phyloP scores from a whole-genome alignment of 805 yeast genomes.

The Millerozyma miso region DNA sequence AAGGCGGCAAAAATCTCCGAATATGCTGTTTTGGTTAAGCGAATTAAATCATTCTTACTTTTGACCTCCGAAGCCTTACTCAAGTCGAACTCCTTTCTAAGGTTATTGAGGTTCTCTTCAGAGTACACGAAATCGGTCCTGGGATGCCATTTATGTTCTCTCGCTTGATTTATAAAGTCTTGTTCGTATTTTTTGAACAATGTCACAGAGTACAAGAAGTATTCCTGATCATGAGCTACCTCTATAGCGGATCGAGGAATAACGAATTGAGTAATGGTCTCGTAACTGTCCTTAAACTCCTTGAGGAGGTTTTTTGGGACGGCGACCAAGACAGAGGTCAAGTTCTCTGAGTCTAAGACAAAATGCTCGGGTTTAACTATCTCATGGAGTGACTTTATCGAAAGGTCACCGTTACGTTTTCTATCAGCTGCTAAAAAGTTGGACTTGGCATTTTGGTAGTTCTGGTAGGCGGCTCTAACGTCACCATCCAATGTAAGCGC shows the following conservation, averaged over 20 bases:
- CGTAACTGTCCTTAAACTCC: slow-evolving; percentile 69
- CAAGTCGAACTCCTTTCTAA: slow-evolving; percentile 74
- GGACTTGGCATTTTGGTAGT: slow-evolving; percentile 78
- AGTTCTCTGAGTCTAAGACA: slow-evolving; percentile 79
- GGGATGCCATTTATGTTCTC: slow-evolving; percentile 88
- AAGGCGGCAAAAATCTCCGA: slow-evolving; percentile 79
- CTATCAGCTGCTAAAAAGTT: slow-evolving; percentile 85
- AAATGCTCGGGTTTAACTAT: slow-evolving; percentile 80
- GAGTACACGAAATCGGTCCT: slow-evolving; percentile 82
- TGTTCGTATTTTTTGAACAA: slow-evolving; percentile 76
- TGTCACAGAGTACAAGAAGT: slow-evolving; percentile 68
- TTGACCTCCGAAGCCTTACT: slow-evolving; percentile 73
- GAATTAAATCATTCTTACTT: slow-evolving; percentile 68
- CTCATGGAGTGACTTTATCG: slow-evolving; percentile 86
- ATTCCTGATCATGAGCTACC: slow-evolving; percentile 72
- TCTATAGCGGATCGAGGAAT: slow-evolving; percentile 85
- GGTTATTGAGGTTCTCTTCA: slow-evolving; percentile 64
- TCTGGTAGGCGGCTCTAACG: slow-evolving; percentile 68
- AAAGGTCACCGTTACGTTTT: slow-evolving; percentile 88
- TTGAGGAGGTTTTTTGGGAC: slow-evolving; percentile 66
- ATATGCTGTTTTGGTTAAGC: slow-evolving; percentile 86
- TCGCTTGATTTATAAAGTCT: slow-evolving; percentile 63
- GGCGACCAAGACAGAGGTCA: slow-evolving; percentile 81
- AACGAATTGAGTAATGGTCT: slow-evolving; percentile 71
- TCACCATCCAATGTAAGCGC: slow-evolving; percentile 82